phyloP scores from a whole-genome alignment of 208 protist genomes.

The Borovskyia barvae region DNA sequence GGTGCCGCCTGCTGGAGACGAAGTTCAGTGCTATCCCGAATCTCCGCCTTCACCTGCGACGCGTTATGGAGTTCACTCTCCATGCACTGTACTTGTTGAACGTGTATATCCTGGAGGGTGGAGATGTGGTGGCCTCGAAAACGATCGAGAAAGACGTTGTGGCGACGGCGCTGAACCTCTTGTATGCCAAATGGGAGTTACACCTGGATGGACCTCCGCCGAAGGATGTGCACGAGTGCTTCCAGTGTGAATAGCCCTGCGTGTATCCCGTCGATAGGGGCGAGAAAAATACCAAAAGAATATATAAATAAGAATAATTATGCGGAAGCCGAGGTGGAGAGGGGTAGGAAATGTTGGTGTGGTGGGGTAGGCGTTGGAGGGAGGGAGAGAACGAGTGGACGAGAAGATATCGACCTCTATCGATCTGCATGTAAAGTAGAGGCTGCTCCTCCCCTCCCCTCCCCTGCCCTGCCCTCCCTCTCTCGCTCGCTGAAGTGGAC shows the following conservation, averaged over 20 bases:
- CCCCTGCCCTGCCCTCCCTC: too few relatives aligned
- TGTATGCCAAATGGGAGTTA: slow-evolving; percentile 66
- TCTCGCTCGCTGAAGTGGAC: too few relatives aligned
- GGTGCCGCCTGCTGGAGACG: slow-evolving; percentile 55
- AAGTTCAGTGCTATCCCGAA: slow-evolving; percentile 75
- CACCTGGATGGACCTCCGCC: slow-evolving; percentile 67
- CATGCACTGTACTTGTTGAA: slow-evolving; percentile 76
- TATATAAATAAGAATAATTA: too few relatives aligned
- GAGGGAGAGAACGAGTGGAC: too few relatives aligned
- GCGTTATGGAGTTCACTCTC: slow-evolving; percentile 81
- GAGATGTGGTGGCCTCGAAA: slow-evolving; percentile 21
- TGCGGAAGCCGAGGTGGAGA: too few relatives aligned
- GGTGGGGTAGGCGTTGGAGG: too few relatives aligned
- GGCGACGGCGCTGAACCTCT: slow-evolving; percentile 46
- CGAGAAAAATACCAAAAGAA: too few relatives aligned
- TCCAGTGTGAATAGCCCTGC: slow-evolving; percentile 19
- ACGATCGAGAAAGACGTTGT: slow-evolving; percentile 37
- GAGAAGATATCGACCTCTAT: too few relatives aligned
- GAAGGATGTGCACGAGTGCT: slow-evolving; percentile 57
- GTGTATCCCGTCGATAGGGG: neutral
- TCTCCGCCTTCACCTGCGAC: slow-evolving; percentile 50
- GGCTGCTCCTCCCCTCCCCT: too few relatives aligned
- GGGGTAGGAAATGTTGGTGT: too few relatives aligned
- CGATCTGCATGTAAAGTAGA: too few relatives aligned
- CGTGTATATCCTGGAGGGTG: slow-evolving; percentile 50